Evolutionary conservation across 495 filamentous ascomycete species (phyloP), one percentile per base, ranked within the genome.

Genomic region (Penicillium arizonense): DNA sequence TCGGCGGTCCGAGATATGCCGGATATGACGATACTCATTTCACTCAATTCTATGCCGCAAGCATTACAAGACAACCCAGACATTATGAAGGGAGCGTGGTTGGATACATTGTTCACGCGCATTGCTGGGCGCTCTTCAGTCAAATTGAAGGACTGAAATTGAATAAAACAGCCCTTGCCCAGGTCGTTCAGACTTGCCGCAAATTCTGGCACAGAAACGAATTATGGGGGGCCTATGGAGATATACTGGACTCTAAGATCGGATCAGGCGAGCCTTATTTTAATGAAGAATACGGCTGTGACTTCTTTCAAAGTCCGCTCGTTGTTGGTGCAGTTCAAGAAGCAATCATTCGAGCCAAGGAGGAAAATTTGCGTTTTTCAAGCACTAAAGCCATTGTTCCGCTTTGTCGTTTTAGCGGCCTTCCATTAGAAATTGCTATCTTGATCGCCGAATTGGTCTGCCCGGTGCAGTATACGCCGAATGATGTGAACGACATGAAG

Each of bases 231-330:
- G 36, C 12, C 13, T 42, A 18, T 18, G 18, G 18, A 18, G 1
- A 18, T 18, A 1, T 18, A 18, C 18, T 14, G 0, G 1, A 0
- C 36, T 45, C 36, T 16, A 37, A 18, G 18, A 18, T 18, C 18
- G 18, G 18, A 18, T 1, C 18, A 18, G 1, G 1, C 18, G 18
- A 18, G 18, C 18, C 18, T 21, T 4, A 13, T 30, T 5, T 33
- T 12, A 33, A 33, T 33, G 30, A 1, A 33, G 30, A 14, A n/a
- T 21, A 21, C 32, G 32, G 18, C 10, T 44, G 23, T 34, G 46
- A 55, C 44, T 35, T 55, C 32, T 50, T 26, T 28, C 33, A 46
- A 11, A 56, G 39, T 46, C 53, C 53, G 30, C 33, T 56, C 5
- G n/a, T 47, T 24, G 34, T 51, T 18, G 47, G 35, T 14, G 28